phyloP scores from a whole-genome alignment of 306 rosid species.

The Malus sylvestris region DNA sequence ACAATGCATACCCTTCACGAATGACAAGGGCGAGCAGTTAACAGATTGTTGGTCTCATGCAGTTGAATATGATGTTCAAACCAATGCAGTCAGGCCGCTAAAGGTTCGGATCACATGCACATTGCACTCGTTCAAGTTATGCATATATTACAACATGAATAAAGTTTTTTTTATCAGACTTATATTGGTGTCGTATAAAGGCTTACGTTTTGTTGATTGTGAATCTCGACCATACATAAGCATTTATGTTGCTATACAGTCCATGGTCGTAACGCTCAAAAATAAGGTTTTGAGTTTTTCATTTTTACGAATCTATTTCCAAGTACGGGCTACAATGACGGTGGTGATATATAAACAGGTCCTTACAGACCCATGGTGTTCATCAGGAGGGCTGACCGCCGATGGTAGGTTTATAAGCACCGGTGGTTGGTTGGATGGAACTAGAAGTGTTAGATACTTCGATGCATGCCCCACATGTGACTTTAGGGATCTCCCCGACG shows the following conservation, averaged over 20 bases:
- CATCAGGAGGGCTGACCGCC: constrained; percentile 66
- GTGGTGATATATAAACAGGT: constrained; percentile 24
- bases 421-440: constrained; percentile 66
- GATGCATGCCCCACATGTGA: constrained; percentile 42
- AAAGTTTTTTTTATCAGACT: too few species aligned
- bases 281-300: too few species aligned
- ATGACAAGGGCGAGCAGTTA: not conserved
- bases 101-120: constrained; percentile 31
- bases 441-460: constrained; percentile 36
- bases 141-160: not conserved
- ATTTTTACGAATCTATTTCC: not conserved
- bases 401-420: constrained; percentile 54
- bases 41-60: constrained; percentile 69
- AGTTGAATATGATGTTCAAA: constrained; percentile 42
- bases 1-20: constrained; percentile 36
- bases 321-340: not conserved
- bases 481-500: constrained; percentile 30
- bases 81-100: constrained; percentile 54
- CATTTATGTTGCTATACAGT: not conserved
- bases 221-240: not conserved
- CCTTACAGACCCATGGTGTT: constrained; percentile 77
- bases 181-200: too few species aligned
- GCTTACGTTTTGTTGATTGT: not conserved
- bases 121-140: not conserved
- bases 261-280: too few species aligned